A percentile compares a stretch with the other conserved stretches of the same genome.
These are phyloP conservation scores for Microglena sp. DNA, from an alignment of 139 green algal genomes.

Conservation along the genomic window DNA sequence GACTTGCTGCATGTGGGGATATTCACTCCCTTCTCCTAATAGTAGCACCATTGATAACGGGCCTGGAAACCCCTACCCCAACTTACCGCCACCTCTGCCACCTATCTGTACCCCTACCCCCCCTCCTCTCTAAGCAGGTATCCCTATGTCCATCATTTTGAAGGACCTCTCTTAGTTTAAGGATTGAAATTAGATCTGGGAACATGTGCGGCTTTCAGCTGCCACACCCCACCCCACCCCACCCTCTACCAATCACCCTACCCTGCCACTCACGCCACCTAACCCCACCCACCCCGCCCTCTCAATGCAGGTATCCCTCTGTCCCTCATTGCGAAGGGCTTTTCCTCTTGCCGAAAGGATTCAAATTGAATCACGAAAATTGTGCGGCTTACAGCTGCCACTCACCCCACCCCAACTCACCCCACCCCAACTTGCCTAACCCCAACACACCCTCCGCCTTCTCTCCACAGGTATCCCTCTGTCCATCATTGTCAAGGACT, in stretches of 20 bases:
- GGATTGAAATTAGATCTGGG: background rate
- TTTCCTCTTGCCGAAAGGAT: too few species aligned
- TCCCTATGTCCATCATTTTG: conserved; percentile 91
- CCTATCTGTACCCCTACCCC: too few species aligned
- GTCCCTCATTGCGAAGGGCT: conserved; percentile 87
- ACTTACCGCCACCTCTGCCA: too few species aligned
- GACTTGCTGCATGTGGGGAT: background rate
- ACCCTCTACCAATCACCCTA: too few species aligned
- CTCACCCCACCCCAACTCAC: background rate
- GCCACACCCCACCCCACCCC: background rate
- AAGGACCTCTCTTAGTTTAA: conserved; percentile 34
- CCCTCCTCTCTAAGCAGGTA: conserved; percentile 14
- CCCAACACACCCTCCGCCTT: too few species aligned
- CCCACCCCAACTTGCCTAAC: too few species aligned
- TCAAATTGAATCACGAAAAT: too few species aligned
- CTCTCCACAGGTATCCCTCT: conserved; percentile 41
- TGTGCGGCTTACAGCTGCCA: background rate
- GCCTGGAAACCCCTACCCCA: too few species aligned
- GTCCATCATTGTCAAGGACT: conserved; percentile 87
- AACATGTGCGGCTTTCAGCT: background rate
- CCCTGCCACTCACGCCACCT: too few species aligned
- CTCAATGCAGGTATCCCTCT: conserved; percentile 42
- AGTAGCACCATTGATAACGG: too few species aligned
- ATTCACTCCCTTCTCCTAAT: too few species aligned
- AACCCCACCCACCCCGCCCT: too few species aligned